Base-by-base conservation (phyloP, 176 grass and related monocot genomes). In the Ensete glaucum region DNA sequence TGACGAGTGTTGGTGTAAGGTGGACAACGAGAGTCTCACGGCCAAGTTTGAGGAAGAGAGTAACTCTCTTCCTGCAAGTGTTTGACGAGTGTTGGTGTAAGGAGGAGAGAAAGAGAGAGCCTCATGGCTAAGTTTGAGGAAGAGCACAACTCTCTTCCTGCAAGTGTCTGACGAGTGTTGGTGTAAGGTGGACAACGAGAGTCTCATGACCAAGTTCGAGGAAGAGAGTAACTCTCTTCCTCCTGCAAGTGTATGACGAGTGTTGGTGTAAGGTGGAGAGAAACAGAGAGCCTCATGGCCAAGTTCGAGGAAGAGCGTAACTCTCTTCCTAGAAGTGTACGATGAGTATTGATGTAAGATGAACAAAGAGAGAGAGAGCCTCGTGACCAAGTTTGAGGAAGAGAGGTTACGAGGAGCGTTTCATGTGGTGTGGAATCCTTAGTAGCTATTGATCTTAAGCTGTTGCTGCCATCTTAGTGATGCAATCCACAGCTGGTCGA, bases 341-440 rank as follows among this genome's bases (percentile, higher is more conserved):
- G 11, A 27, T 14, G 11, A 14, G 9, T 11, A 13, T 11, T 6
- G 2, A 16, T 43, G 17, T 19, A 0, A 50, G 55, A 24, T 57
- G 21, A 7, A 74, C 72, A 74, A 1, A 25, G 24, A 25, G 24
- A 25, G 24, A 24, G 24, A 25, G 72, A 74, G 25, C 15, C 53
- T 74, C 53, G 59, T 74, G 72, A 53, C 52, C 53, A 48, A 74
- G 24, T 58, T 74, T 74, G 72, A 74, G n/a, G 72, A 58, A 74
- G 72, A 74, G 10, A 57, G 53, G 1, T 27, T 74, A 11, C 53
- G 57, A 74, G 72, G 72, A 56, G 72, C 53, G 15, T 12, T 58
- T 16, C 72, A 29, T 17, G 13, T 50, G 24, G 2, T 69, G 13
- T 17, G 48, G 17, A 34, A 68, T 25, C 24, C 29, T 69, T 6